Evolutionary conservation across 768 basidiomycete genomes (phyloP), one percentile per base, ranked within the genome.

Genomic region (Kwoniella europaea): DNA sequence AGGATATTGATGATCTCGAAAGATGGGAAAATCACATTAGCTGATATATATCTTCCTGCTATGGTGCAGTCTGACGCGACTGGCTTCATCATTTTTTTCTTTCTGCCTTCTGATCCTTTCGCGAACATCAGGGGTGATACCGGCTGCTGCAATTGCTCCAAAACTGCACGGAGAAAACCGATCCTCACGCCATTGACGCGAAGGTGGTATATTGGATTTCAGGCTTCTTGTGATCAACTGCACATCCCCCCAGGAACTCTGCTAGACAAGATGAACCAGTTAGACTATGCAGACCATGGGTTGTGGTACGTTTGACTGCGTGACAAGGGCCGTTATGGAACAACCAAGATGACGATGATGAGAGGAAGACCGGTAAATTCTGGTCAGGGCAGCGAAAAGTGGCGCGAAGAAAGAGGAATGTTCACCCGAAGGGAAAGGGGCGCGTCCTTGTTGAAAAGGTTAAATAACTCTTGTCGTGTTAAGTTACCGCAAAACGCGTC

Each of bases 361-460:
- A 66, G 42, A 66, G 65, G 54, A 44, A 56, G 65, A 58, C 42
- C 41, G 64, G 35, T 9, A 10, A 15, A n/a, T 41, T 10, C 27
- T 18, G 24, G 42, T 57, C 56, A 50, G 56, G 44, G 44, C 9
- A 18, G 27, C 18, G 2, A 54, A 20, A 41, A 41, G 61, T 44
- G 41, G 61, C 57, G 61, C 46, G 46, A n/a, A 41, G 29, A 63
- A 18, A 54, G 44, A 24, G 4, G 13, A 41, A 52, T 63, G 63
- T 67, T 67, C 57, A 67, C 65, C 65, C 65, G 65, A 59, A 67
- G 27, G 56, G 65, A 58, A 66, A 67, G 65, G 46, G 65, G 65
- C 65, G 65, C 65, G 65, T 67, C 43, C 57, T 59, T 59, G n/a
- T 41, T 18, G 18, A 18, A 50, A 50, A 50, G 46, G 46, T 50